Evolutionary conservation across 2,329 filamentous ascomycete species (phyloP).

Genomic region (Tolypocladium guangdongense): DNA sequence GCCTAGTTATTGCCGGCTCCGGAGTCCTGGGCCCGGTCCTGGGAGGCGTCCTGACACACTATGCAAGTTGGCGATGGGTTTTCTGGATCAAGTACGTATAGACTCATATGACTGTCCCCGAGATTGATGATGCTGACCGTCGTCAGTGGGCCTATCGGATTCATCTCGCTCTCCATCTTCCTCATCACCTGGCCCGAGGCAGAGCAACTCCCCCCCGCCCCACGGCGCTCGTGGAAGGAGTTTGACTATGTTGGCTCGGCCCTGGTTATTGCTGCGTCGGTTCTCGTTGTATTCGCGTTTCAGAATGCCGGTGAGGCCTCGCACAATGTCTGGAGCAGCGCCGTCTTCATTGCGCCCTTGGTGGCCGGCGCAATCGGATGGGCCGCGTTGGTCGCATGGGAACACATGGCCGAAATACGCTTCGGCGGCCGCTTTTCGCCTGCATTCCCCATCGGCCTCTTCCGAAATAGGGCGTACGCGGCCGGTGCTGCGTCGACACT

Average conservation of each 20-base stretch:
- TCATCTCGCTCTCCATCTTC: constrained; percentile 34
- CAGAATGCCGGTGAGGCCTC: constrained; percentile 33
- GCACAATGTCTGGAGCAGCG: constrained; percentile 30
- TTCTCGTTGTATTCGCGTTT: constrained; percentile 47
- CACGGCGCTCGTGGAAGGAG: constrained; percentile 33
- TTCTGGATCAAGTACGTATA: constrained; percentile 45
- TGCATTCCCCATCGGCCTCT: constrained; percentile 36
- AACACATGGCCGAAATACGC: constrained; percentile 12
- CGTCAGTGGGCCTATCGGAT: constrained; percentile 39
- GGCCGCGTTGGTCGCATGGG: constrained; percentile 17
- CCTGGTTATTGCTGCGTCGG: constrained; percentile 41
- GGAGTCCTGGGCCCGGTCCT: constrained; percentile 41
- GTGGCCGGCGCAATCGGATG: constrained; percentile 17
- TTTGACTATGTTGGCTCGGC: constrained; percentile 43
- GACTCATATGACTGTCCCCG: background rate
- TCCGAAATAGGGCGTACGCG: constrained; percentile 35
- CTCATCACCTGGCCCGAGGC: constrained; percentile 37
- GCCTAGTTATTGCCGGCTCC: constrained; percentile 34
- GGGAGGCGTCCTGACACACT: constrained; percentile 39
- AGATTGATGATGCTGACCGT: background rate
- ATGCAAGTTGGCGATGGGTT: constrained; percentile 40
- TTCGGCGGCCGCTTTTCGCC: constrained; percentile 19
- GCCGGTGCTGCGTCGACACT: constrained; percentile 31
- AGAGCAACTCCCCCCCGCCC: constrained; percentile 24
- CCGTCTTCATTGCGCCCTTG: constrained; percentile 20